Evolutionary conservation across 2,329 filamentous ascomycete species (phyloP).

Genomic region (Stagonosporopsis chrysanthemi): DNA sequence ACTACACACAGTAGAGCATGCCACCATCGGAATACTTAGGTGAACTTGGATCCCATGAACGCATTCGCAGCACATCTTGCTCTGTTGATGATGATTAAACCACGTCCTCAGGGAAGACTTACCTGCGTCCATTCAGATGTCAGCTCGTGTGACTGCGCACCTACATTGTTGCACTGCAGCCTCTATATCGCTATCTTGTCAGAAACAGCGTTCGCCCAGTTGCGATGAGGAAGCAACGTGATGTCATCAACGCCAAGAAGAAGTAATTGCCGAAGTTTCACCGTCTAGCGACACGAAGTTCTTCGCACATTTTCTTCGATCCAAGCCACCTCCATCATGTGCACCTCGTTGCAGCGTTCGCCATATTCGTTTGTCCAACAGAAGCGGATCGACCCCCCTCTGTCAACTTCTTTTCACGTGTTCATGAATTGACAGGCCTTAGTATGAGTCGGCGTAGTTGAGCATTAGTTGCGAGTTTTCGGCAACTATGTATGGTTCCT

Average conservation of each 20-base stretch:
- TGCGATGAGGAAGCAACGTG: not conserved
- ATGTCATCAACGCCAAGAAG: conserved; percentile 23
- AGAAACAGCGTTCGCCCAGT: too few species aligned
- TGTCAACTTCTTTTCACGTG: not conserved
- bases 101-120: not conserved
- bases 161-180: not conserved
- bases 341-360: conserved; percentile 2
- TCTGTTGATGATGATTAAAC: not conserved
- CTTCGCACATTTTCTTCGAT: conserved; percentile 7
- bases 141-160: not conserved
- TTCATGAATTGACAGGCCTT: not conserved
- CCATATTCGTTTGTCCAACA: not conserved
- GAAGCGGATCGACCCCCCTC: not conserved
- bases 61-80: not conserved
- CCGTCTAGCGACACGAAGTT: conserved; percentile 13
- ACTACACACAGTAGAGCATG: not conserved
- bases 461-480: not conserved
- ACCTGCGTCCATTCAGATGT: not conserved
- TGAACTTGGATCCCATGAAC: not conserved
- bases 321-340: conserved; percentile 18
- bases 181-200: not conserved
- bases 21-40: not conserved
- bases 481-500: conserved; percentile 17
- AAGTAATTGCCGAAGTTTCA: conserved; percentile 2
- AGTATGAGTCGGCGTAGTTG: not conserved